phyloP scores from a whole-genome alignment of 164 flowering plant species.

The Hamamelis virginiana region DNA sequence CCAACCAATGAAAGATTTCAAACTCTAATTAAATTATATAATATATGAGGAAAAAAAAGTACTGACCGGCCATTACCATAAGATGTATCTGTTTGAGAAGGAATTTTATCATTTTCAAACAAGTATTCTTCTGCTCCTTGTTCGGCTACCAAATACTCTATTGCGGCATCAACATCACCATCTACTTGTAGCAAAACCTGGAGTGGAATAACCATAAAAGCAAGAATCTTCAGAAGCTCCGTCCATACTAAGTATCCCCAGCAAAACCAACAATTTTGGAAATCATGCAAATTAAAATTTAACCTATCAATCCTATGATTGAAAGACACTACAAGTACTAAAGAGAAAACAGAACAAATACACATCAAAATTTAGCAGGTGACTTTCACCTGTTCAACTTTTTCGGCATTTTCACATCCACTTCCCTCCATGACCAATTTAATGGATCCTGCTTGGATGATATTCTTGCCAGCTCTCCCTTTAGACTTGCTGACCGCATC shows the following conservation, averaged over 20 bases:
- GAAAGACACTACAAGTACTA: neutral
- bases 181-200: slow-evolving; percentile 60
- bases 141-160: slow-evolving; percentile 68
- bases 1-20: neutral
- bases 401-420: slow-evolving; percentile 56
- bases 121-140: slow-evolving; percentile 35
- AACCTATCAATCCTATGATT: neutral
- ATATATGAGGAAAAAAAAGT: neutral
- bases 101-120: slow-evolving; percentile 22
- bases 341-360: neutral
- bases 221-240: slow-evolving; percentile 1
- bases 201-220: slow-evolving; percentile 3
- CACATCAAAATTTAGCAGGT: neutral
- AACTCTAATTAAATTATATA: neutral
- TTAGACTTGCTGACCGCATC: slow-evolving; percentile 38
- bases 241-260: neutral
- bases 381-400: slow-evolving; percentile 63
- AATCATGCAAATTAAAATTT: neutral
- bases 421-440: slow-evolving; percentile 71
- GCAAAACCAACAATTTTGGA: neutral
- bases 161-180: slow-evolving; percentile 85
- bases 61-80: slow-evolving; percentile 34
- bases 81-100: slow-evolving; percentile 23
- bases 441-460: slow-evolving; percentile 38
- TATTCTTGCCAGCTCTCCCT: slow-evolving; percentile 19